Conservation (phyloP, 2,329 filamentous ascomycete genomes). For the Monosporascus cannonballus region DNA sequence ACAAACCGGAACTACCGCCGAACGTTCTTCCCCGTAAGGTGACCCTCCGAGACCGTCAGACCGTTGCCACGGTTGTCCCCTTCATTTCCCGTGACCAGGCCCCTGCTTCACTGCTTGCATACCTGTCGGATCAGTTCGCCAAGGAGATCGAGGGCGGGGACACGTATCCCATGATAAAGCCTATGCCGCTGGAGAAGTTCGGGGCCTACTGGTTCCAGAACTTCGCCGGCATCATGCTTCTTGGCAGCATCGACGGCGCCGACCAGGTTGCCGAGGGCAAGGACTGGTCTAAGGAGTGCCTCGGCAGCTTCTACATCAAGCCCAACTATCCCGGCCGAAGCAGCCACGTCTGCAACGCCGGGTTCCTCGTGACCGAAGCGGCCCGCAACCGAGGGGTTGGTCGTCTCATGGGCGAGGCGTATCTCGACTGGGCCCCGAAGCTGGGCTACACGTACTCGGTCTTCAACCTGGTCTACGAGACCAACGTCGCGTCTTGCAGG, state of each 20-base stretch:
- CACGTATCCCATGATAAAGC: slow-evolving; percentile 82
- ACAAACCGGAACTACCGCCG: slow-evolving; percentile 56
- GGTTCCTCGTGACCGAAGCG: slow-evolving; percentile 69
- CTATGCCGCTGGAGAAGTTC: slow-evolving; percentile 68
- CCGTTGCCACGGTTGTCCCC: slow-evolving; percentile 76
- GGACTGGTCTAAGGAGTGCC: slow-evolving; percentile 75
- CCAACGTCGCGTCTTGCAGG: slow-evolving; percentile 80
- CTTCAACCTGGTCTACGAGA: slow-evolving; percentile 93
- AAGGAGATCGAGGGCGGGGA: slow-evolving; percentile 89
- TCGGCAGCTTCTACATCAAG: slow-evolving; percentile 91
- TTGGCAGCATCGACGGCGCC: slow-evolving; percentile 64
- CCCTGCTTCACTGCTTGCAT: slow-evolving; percentile 67
- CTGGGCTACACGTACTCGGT: slow-evolving; percentile 87
- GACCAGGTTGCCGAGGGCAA: slow-evolving; percentile 52
- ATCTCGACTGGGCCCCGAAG: slow-evolving; percentile 72
- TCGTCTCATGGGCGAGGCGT: slow-evolving; percentile 68
- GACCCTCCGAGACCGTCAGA: slow-evolving; percentile 76
- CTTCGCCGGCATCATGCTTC: slow-evolving; percentile 81
- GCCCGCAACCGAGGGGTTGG: slow-evolving; percentile 69
- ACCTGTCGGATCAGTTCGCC: slow-evolving; percentile 78
- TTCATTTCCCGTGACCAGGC: slow-evolving; percentile 73
- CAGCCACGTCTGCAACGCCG: slow-evolving; percentile 85
- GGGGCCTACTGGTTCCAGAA: slow-evolving; percentile 86
- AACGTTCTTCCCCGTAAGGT: slow-evolving; percentile 70
- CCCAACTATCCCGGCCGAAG: slow-evolving; percentile 88